phyloP scores from a whole-genome alignment of 2,329 filamentous ascomycete species.

The Chaetomiaceae sp. region DNA sequence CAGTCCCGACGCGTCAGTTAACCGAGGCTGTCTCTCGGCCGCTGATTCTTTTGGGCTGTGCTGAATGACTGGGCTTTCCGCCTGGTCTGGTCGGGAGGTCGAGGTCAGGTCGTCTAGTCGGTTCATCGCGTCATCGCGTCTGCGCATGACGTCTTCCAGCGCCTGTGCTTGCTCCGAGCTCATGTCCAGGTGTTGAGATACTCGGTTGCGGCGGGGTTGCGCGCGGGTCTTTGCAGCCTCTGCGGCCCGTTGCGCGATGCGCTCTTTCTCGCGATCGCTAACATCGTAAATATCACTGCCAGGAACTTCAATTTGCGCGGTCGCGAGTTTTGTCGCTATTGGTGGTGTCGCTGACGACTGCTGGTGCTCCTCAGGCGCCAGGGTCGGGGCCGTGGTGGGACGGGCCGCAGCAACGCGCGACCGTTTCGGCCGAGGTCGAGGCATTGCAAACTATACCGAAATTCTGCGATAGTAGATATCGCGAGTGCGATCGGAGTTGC shows the following conservation, averaged over 20 bases:
- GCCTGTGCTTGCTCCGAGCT: conserved; percentile 23
- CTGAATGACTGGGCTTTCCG: conserved; percentile 32
- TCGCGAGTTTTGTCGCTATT: conserved; percentile 14
- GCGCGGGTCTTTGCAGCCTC: conserved; percentile 13
- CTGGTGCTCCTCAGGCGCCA: neutral
- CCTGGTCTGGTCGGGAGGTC: conserved; percentile 19
- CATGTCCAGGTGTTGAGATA: conserved; percentile 2
- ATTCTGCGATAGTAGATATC: neutral
- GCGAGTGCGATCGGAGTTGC: neutral
- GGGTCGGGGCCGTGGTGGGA: conserved; percentile 7
- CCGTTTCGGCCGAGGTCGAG: conserved; percentile 20
- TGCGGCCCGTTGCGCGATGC: conserved; percentile 26
- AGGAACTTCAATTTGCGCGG: conserved; percentile 11
- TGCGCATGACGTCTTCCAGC: conserved; percentile 26
- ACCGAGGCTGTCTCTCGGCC: conserved; percentile 26
- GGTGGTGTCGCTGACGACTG: conserved; percentile 19
- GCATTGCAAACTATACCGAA: conserved; percentile 1
- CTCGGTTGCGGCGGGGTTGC: conserved; percentile 11
- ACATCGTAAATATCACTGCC: conserved; percentile 34
- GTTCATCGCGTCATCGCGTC: conserved; percentile 37
- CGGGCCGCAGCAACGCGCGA: conserved; percentile 24
- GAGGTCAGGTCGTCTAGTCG: conserved; percentile 35
- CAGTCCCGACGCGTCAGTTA: conserved; percentile 43
- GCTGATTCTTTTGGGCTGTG: conserved; percentile 36
- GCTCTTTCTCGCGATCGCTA: conserved; percentile 34